A percentile compares a stretch with the other conserved stretches of the same genome.
These are phyloP conservation scores for Scheffersomyces segobiensis DNA, from an alignment of 1,139 yeast genomes.

Conservation along the genomic window DNA sequence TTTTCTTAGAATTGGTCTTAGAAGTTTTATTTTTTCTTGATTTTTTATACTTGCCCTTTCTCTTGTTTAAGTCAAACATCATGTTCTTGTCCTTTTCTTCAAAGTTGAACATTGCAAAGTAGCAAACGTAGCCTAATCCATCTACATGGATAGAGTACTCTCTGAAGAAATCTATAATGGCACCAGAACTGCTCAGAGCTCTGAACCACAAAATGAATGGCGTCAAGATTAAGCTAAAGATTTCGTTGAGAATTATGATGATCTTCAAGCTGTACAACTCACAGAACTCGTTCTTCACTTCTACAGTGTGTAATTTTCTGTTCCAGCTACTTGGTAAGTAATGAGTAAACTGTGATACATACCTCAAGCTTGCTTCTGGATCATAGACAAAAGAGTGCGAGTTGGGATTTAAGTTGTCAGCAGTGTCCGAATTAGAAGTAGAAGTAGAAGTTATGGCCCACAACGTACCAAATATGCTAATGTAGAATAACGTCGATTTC, in stretches of 20 bases:
- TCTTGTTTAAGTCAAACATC: conserved; percentile 38
- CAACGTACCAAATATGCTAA: conserved; percentile 80
- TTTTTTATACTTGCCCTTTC: conserved; percentile 19
- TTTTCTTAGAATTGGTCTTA: background rate
- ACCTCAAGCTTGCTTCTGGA: conserved; percentile 80
- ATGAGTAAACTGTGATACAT: conserved; percentile 85
- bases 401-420: conserved; percentile 19
- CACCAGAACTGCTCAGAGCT: conserved; percentile 68
- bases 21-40: conserved; percentile 3
- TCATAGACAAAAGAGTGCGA: conserved; percentile 60
- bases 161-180: conserved; percentile 84
- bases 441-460: conserved; percentile 60
- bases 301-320: conserved; percentile 76
- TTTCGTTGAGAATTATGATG: conserved; percentile 71
- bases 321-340: conserved; percentile 88
- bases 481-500: conserved; percentile 79
- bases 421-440: conserved; percentile 12
- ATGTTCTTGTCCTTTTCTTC: conserved; percentile 58
- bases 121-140: conserved; percentile 92
- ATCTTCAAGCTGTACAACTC: conserved; percentile 73
- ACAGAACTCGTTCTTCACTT: conserved; percentile 81
- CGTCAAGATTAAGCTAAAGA: conserved; percentile 76
- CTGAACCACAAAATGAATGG: conserved; percentile 89
- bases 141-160: conserved; percentile 89
- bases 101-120: conserved; percentile 87